phyloP scores from a whole-genome alignment of 768 basidiomycete species.

The Filobasidium floriforme region DNA sequence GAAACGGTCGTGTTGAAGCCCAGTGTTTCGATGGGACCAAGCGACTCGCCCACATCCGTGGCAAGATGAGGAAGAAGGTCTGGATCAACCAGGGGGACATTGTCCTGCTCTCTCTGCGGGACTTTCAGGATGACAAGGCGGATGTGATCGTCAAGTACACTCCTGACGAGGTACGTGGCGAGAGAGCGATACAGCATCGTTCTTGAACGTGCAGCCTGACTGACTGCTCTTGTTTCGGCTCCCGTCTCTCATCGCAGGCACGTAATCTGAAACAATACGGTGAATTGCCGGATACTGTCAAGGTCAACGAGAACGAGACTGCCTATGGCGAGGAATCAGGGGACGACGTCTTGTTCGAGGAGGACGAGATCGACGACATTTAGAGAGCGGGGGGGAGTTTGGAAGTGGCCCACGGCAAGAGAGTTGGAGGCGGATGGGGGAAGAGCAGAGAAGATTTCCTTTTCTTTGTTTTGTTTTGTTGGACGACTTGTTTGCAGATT shows the following conservation, averaged over 20 bases:
- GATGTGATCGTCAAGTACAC: conserved; percentile 99
- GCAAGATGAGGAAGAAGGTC: conserved; percentile 99
- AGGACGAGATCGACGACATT: conserved; percentile 45
- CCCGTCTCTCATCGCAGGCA: conserved; percentile 27
- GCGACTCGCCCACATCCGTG: conserved; percentile 91
- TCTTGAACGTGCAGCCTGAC: conserved; percentile 47
- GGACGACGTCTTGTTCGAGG: conserved; percentile 44
- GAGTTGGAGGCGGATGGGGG: background rate
- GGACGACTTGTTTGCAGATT: background rate
- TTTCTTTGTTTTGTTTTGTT: conserved; percentile 2
- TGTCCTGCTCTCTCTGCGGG: conserved; percentile 84
- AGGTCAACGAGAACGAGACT: conserved; percentile 92
- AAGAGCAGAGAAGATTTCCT: background rate
- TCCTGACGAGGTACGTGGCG: conserved; percentile 60
- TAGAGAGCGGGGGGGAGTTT: conserved; percentile 11
- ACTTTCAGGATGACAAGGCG: conserved; percentile 98
- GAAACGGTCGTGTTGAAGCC: conserved; percentile 92
- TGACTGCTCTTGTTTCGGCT: background rate
- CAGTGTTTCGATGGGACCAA: conserved; percentile 98
- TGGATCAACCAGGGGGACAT: conserved; percentile 99
- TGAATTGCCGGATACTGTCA: conserved; percentile 90
- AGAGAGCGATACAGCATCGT: background rate
- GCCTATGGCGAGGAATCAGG: conserved; percentile 49
- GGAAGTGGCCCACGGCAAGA: background rate
- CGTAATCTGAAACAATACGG: conserved; percentile 87